Evolutionary conservation across 352 stramenopile species (phyloP).

Genomic region (Phytophthora hybrid): DNA sequence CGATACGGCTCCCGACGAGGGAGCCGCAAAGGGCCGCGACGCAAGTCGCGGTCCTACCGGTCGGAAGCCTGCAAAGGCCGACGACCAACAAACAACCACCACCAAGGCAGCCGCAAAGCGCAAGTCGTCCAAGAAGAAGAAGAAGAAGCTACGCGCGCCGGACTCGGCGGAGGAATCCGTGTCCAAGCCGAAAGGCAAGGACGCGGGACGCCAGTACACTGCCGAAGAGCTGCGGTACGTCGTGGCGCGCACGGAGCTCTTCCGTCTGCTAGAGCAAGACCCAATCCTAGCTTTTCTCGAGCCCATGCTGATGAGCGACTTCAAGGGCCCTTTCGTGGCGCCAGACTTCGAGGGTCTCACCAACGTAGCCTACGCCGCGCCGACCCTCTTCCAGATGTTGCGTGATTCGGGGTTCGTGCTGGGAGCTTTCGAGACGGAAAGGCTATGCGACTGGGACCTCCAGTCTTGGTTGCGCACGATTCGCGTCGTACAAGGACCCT

Average conservation of each 20-base stretch:
- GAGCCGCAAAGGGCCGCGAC: no score
- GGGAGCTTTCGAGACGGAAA: conserved; percentile 17
- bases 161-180: neutral
- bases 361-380: neutral
- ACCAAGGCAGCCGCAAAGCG: neutral
- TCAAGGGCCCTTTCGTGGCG: no score
- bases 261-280: conserved; percentile 1
- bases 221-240: neutral
- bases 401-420: neutral
- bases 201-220: neutral
- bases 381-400: conserved; percentile 1
- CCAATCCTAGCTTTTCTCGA: neutral
- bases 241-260: neutral
- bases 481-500: no score
- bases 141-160: neutral
- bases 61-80: no score
- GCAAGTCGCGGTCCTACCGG: no score
- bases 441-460: conserved; percentile 15
- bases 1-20: no score
- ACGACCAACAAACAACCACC: neutral
- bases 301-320: no score
- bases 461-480: no score
- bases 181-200: no score
- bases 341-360: no score
- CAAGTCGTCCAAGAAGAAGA: neutral